Conservation (phyloP, 768 basidiomycete species). For the Mycena floridula region DNA sequence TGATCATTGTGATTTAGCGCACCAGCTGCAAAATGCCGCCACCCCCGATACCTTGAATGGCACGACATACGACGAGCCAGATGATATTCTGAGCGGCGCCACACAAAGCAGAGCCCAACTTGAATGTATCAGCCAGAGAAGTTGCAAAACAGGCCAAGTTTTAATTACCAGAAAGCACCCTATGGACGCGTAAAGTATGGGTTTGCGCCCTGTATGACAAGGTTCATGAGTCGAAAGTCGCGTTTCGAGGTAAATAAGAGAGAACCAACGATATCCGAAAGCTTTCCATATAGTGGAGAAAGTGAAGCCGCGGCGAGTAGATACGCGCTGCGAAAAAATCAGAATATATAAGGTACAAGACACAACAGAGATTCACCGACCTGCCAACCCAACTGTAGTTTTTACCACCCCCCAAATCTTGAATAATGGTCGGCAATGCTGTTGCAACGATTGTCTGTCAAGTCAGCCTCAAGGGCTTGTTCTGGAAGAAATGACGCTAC, state of each 20-base stretch:
- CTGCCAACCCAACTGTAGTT: conserved; percentile 30
- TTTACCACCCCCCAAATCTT: conserved; percentile 18
- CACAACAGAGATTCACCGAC: conserved; percentile 22
- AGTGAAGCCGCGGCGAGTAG: conserved; percentile 62
- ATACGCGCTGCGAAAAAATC: too few relatives aligned
- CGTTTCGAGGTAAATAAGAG: neutral
- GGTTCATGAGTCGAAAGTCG: conserved; percentile 22
- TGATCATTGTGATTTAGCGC: conserved; percentile 7
- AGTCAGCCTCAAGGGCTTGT: neutral
- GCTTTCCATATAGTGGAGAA: conserved; percentile 72
- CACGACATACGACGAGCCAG: conserved; percentile 73
- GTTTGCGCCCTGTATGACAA: conserved; percentile 62
- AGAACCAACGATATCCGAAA: conserved; percentile 61
- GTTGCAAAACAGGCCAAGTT: too few relatives aligned
- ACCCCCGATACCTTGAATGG: conserved; percentile 80
- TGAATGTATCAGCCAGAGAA: too few relatives aligned
- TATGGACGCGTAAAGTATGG: conserved; percentile 62
- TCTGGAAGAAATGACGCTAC: conserved; percentile 5
- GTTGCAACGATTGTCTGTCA: conserved; percentile 21
- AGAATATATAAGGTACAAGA: conserved; percentile 6
- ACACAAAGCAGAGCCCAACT: conserved; percentile 78
- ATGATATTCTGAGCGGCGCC: conserved; percentile 75
- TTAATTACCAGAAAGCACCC: conserved; percentile 55
- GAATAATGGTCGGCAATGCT: conserved; percentile 27
- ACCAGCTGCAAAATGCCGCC: conserved; percentile 74